Percentiles rank a stretch among this genome's conserved stretches.
Conservation (phyloP, 2,329 filamentous ascomycete species). For the Exophiala alcalophila region DNA sequence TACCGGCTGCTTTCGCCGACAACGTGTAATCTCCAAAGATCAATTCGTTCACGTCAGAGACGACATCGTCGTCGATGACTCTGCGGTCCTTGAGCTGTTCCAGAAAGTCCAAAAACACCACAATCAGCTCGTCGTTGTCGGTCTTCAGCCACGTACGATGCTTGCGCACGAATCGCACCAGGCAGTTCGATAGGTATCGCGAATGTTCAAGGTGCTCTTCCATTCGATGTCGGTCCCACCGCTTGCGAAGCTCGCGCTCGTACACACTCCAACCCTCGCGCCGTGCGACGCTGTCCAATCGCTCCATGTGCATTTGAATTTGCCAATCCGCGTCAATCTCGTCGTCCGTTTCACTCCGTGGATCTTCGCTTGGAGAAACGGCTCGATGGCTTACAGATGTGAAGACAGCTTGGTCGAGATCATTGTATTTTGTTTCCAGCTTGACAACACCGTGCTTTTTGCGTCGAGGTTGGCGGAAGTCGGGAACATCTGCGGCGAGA, state of each 20-base stretch:
- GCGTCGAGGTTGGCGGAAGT: conserved; percentile 19
- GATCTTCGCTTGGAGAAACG: conserved; percentile 25
- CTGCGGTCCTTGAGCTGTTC: conserved; percentile 17
- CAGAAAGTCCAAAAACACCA: conserved; percentile 23
- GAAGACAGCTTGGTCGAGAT: conserved; percentile 16
- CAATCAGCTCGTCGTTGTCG: conserved; percentile 14
- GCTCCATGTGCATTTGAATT: conserved; percentile 26
- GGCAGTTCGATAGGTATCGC: conserved; percentile 26
- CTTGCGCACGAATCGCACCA: conserved; percentile 30
- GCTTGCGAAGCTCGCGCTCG: conserved; percentile 23
- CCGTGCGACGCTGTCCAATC: conserved; percentile 21
- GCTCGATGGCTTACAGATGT: conserved; percentile 28
- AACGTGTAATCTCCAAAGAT: conserved; percentile 11
- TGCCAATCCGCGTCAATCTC: conserved; percentile 30
- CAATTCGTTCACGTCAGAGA: conserved; percentile 22
- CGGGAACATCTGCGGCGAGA: conserved; percentile 18
- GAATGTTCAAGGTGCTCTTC: conserved; percentile 28
- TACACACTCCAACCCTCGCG: conserved; percentile 21
- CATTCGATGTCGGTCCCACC: conserved; percentile 29
- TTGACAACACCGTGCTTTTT: conserved; percentile 22
- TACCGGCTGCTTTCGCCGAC: too few species aligned
- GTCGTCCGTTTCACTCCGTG: conserved; percentile 29
- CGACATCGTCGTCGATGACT: conserved; percentile 23
- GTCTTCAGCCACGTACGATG: conserved; percentile 24
- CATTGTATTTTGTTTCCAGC: conserved; percentile 8